phyloP scores from a whole-genome alignment of 2,329 filamentous ascomycete species.

The Monosporascus ibericus region DNA sequence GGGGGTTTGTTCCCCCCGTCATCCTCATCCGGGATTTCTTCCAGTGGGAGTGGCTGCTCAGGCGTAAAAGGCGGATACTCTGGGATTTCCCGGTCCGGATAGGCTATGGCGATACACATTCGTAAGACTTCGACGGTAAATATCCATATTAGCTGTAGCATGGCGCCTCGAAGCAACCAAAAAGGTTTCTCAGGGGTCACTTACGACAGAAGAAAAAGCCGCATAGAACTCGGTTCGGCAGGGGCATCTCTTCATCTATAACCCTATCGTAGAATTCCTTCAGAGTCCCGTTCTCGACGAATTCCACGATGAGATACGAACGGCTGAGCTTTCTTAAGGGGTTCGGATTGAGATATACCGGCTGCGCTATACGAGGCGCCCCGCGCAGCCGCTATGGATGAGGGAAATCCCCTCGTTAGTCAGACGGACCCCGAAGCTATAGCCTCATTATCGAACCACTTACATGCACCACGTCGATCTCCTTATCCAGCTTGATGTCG shows the following conservation, averaged over 20 bases:
- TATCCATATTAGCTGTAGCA: too few relatives aligned
- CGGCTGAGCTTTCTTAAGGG: background rate
- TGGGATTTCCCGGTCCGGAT: background rate
- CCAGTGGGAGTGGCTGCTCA: background rate
- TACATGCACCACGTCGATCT: background rate
- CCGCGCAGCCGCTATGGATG: background rate
- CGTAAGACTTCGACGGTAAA: background rate
- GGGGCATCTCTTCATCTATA: background rate
- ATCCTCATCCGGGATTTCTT: background rate
- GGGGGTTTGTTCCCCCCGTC: fast-evolving
- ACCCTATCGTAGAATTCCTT: background rate
- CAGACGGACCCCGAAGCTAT: too few relatives aligned
- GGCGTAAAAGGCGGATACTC: background rate
- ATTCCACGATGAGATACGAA: background rate
- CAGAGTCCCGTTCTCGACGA: background rate
- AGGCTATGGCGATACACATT: background rate
- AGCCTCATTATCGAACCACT: background rate
- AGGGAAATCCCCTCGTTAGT: too few relatives aligned
- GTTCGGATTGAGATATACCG: background rate
- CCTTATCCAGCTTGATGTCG: background rate
- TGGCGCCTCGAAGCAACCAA: too few relatives aligned
- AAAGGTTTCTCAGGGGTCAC: background rate
- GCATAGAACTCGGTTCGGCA: background rate
- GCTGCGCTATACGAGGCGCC: background rate
- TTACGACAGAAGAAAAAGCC: background rate